A percentile compares a stretch with the other conserved stretches of the same genome.
Conservation (phyloP, 2,329 filamentous ascomycete species). For the Sphaerulina vaccinii region DNA sequence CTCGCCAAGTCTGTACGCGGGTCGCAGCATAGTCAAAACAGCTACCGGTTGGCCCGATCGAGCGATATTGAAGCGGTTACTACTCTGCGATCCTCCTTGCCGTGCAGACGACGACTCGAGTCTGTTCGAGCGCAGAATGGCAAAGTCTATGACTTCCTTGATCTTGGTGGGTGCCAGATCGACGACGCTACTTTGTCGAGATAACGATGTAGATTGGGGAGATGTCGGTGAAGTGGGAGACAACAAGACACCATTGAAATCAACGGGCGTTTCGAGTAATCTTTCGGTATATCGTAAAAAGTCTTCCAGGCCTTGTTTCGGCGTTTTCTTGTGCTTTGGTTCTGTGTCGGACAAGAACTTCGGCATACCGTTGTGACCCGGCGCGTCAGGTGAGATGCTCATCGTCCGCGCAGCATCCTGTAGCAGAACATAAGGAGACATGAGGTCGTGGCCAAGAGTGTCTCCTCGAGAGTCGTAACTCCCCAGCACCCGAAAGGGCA, state of each 20-base stretch:
- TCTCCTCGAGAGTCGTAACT: constrained; percentile 89
- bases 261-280: constrained; percentile 61
- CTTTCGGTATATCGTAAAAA: constrained; percentile 78
- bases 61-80: constrained; percentile 94
- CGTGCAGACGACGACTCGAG: constrained; percentile 54
- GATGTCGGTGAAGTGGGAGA: constrained; percentile 64
- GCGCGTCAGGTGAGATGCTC: constrained; percentile 35
- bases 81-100: constrained; percentile 62
- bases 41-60: constrained; percentile 89
- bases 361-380: constrained; percentile 16
- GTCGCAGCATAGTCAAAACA: constrained; percentile 82
- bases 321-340: constrained; percentile 38
- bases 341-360: constrained; percentile 23
- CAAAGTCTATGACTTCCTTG: constrained; percentile 86
- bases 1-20: constrained; percentile 86
- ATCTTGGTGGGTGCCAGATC: constrained; percentile 56
- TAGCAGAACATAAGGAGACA: constrained; percentile 88
- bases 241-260: constrained; percentile 60
- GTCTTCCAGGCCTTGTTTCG: constrained; percentile 52
- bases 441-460: constrained; percentile 87
- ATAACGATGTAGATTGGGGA: constrained; percentile 56
- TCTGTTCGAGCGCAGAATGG: constrained; percentile 77
- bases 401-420: constrained; percentile 70
- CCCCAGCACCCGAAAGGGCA: constrained; percentile 89
- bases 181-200: constrained; percentile 38